Evolutionary conservation across 2,329 filamentous ascomycete genomes (phyloP), one percentile per base, ranked within the genome.

Genomic region (Fusarium beomiforme): DNA sequence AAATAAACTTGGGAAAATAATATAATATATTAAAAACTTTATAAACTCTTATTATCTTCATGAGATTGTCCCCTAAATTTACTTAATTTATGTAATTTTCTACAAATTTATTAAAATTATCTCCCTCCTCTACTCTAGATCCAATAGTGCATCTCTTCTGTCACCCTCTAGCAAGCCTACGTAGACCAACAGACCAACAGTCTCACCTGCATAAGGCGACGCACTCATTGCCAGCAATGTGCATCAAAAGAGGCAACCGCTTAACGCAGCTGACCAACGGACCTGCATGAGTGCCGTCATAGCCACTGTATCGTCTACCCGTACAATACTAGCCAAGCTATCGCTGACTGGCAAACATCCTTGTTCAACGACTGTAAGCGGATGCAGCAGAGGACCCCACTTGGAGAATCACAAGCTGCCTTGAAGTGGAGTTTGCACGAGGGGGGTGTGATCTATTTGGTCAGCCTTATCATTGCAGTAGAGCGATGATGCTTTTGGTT

Each of bases 151-250:
- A 29, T 29, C 10, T 29, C 26, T 29, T 29, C 26, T 29, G 26
- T 29, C 26, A 29, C 6, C 4, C 4, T 6, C 26, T 29, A 8
- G 8, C 26, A 29, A 7, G 26, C 26, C 26, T 29, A 51, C 21
- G 31, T 51, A 24, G 47, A 9, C 21, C 26, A n/a, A 31, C 11
- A 19, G 16, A 7, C 47, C 47, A 51, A 37, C 21, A 24, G 29
- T 58, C 44, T 58, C 55, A 58, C 55, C 57, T 57, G 37, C 39
- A 37, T 60, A 44, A 42, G 39, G 57, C 47, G 17, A 41, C 21
- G 43, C 43, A 58, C 50, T 29, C 10, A 29, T 29, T 29, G 26
- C 26, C 26, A 29, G 26, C 26, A 10, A 29, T 10, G 23, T 4
- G 31, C 39, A 37, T 42, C 29, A 26, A 33, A 60, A 57, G 37